These are phyloP conservation scores for Trichoderma arundinaceum DNA, from an alignment of 2,329 filamentous ascomycete genomes.

Conservation along the genomic window DNA sequence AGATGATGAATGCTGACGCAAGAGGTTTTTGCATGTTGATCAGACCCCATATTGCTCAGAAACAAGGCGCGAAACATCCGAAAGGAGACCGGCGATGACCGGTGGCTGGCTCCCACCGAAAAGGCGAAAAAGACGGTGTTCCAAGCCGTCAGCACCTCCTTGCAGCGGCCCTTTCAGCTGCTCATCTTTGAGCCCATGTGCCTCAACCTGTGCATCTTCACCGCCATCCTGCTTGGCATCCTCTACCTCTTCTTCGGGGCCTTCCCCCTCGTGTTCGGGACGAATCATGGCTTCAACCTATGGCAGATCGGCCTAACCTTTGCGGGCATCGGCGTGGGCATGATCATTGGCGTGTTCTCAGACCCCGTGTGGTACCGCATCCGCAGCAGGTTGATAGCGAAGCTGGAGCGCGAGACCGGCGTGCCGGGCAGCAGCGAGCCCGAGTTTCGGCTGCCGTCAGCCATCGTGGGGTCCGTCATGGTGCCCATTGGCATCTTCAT, in stretches of 20 bases:
- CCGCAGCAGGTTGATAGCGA: conserved; percentile 61
- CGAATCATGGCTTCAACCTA: conserved; percentile 75
- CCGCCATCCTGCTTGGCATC: conserved; percentile 83
- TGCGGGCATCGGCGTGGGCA: conserved; percentile 71
- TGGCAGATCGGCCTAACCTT: conserved; percentile 84
- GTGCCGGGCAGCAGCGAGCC: conserved; percentile 71
- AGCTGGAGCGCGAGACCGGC: conserved; percentile 58
- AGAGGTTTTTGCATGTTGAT: neutral
- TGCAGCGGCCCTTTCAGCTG: conserved; percentile 77
- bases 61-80: conserved; percentile 73
- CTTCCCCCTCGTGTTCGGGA: conserved; percentile 78
- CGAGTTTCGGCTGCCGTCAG: conserved; percentile 81
- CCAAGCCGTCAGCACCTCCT: conserved; percentile 62
- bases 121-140: conserved; percentile 70
- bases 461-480: conserved; percentile 74
- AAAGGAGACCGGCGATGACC: conserved; percentile 75
- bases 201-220: conserved; percentile 79
- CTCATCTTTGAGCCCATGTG: conserved; percentile 85
- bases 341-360: conserved; percentile 65
- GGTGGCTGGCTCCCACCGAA: conserved; percentile 80
- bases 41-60: conserved; percentile 71
- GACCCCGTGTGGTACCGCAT: conserved; percentile 71
- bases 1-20: neutral
- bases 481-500: conserved; percentile 84
- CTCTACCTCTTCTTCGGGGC: conserved; percentile 92